Base-by-base conservation (phyloP, 768 basidiomycete genomes). In the Suillus lakei region DNA sequence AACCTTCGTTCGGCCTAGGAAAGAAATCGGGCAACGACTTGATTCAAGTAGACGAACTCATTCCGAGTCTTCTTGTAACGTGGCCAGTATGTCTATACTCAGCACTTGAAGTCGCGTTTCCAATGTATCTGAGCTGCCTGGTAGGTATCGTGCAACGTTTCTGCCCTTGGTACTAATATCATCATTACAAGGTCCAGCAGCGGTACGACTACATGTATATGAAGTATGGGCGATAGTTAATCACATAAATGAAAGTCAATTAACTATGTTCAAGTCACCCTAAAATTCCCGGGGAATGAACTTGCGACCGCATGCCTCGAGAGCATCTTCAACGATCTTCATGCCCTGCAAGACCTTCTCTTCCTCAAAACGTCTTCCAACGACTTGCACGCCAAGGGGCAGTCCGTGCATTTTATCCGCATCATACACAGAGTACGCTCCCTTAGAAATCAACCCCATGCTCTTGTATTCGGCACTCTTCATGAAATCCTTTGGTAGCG, bases 261-360 rank as follows among this genome's bases (percentile, higher is more conserved):
- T 13, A 36, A n/a, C n/a, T 1, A 18, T 18, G 10, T 23, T 5
- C 36, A 23, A 26, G 26, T 39, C 18, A 23, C 38, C 34, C 38
- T 64, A 76, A 30, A 76, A 76, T 43, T 34, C 64, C 23, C 30
- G 69, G 0, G 74, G 74, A 32, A 56, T 60, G 30, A 76, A 76
- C 53, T 69, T 71, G 32, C 66, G 66, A 2, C 66, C 76, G 39
- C 64, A 64, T 36, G 56, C 69, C 39, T 61, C 68, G n/a, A 76
- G 68, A 21, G 74, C 74, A 2, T 64, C 66, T 51, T 86, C 79
- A 56, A 90, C 78, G 7, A 91, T 80, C 69, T 85, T 85, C 86
- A 91, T 91, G 2, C 86, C 89, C 70, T 87, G 85, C 8, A 92
- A 67, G 3, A 90, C 90, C 70, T 88, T 88, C 76, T 93, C 91